Percentiles rank a stretch among this genome's conserved stretches.
Evolutionary conservation across 768 basidiomycete genomes (phyloP).

Genomic region (Gyrodon lividus): DNA sequence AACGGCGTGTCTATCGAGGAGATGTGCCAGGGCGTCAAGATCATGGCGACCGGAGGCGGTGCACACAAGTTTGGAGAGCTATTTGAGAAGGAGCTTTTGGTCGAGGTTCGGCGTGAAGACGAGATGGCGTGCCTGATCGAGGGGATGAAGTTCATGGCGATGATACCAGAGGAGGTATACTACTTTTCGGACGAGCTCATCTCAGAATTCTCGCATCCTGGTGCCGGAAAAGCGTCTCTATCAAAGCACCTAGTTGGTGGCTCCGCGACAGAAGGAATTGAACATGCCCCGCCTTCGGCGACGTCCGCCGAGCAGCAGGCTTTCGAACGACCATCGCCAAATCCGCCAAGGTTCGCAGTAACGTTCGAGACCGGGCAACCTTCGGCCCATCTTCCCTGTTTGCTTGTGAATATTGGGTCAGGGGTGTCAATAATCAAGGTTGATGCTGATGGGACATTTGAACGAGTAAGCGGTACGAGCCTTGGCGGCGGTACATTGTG

Average conservation of each 20-base stretch:
- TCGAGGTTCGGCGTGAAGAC: conserved; percentile 89
- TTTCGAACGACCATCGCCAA: conserved; percentile 84
- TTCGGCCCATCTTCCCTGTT: conserved; percentile 87
- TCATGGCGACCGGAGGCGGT: conserved; percentile 97
- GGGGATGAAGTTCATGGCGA: conserved; percentile 92
- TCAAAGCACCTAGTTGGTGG: neutral
- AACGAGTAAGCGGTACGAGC: conserved; percentile 96
- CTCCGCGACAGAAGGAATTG: conserved; percentile 4
- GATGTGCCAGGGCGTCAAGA: conserved; percentile 91
- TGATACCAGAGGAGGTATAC: conserved; percentile 97
- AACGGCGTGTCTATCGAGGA: conserved; percentile 87
- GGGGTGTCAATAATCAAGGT: conserved; percentile 98
- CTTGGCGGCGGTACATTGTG: conserved; percentile 96
- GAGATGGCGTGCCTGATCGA: conserved; percentile 99
- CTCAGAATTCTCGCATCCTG: conserved; percentile 51
- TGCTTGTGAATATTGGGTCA: conserved; percentile 97
- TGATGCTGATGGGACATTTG: conserved; percentile 91
- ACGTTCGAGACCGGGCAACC: conserved; percentile 81
- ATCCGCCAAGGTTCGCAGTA: conserved; percentile 86
- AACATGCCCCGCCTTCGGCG: conserved; percentile 6
- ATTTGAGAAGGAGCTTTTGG: conserved; percentile 68
- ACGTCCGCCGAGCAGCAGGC: conserved; percentile 12
- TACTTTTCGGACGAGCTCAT: conserved; percentile 98
- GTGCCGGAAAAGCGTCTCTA: conserved; percentile 9
- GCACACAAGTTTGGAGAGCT: conserved; percentile 92